Base-by-base conservation (phyloP, 805 yeast species). In the Barnettozyma wickerhamii region DNA sequence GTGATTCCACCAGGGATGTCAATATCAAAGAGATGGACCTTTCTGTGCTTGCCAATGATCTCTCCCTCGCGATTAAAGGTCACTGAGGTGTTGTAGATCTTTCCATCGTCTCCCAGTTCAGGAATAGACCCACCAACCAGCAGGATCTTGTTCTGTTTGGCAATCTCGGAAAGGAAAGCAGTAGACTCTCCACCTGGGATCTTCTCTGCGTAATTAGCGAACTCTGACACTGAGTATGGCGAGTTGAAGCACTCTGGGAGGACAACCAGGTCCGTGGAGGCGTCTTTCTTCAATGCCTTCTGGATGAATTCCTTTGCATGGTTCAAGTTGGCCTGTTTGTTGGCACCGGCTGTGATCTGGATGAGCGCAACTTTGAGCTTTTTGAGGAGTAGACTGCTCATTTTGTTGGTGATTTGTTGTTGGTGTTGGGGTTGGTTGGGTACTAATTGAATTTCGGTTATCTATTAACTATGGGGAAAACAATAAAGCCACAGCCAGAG, bases 221-320 rank as follows among this genome's bases (percentile, higher is more conserved):
- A 93, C 47, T 90, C 83, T 43, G 77, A 76, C 21, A 88, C 95
- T 0, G 95, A 78, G 58, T 93, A 93, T 3, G 98, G 98, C 2
- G 96, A 86, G 61, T 91, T 93, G 75, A 90, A 91, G 66, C 96
- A 89, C 65, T 93, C 98, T 7, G 99, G 99, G 32, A 93, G 67
- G 48, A 93, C 89, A n/a, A 91, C 77, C 42, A 93, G 65, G 53
- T 90, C 84, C 10, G 84, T 76, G 7, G 81, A 75, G 14, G 78
- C 71, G 19, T 82, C 79, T 41, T 68, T 59, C 10, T 42, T 35
- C 31, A 81, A 46, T 1, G 98, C 97, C 42, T 74, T 76, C 18
- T 70, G 68, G 34, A 88, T 77, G 50, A 74, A 79, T 10, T 69
- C 70, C 36, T 75, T 71, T 5, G 86, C 95, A 50, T 83, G 80